Percentiles rank a stretch among this genome's conserved stretches.
Conservation (phyloP, 2,329 filamentous ascomycete species). For the Xylaria sp. region DNA sequence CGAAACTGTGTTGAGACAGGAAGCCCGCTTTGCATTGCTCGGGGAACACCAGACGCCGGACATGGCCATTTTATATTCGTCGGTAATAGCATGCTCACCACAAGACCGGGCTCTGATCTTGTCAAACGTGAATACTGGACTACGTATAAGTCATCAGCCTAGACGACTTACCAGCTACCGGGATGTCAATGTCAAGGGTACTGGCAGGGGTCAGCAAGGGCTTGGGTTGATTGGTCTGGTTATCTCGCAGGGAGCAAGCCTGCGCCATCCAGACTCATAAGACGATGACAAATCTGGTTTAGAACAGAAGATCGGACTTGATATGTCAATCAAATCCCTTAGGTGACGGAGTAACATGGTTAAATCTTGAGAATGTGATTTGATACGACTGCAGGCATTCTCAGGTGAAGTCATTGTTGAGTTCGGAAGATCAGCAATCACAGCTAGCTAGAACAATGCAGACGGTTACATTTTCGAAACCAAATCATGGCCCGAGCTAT, state of each 20-base stretch:
- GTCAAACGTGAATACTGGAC: constrained; percentile 16
- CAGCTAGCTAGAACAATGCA: background rate
- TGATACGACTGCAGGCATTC: too few species aligned
- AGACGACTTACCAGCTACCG: background rate
- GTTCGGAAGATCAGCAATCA: background rate
- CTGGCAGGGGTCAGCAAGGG: background rate
- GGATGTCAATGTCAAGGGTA: background rate
- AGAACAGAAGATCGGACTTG: background rate
- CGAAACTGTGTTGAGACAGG: constrained; percentile 2
- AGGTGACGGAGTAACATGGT: background rate
- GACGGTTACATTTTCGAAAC: background rate
- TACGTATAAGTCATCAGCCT: constrained; percentile 1
- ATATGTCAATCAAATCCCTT: background rate
- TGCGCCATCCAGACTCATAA: background rate
- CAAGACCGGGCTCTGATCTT: constrained; percentile 3
- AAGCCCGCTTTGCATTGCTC: constrained; percentile 11
- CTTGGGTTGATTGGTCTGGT: background rate
- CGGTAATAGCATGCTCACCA: background rate
- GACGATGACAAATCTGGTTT: background rate
- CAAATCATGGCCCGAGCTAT: background rate
- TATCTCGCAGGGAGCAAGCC: too few species aligned
- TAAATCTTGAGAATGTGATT: background rate
- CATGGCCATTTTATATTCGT: constrained; percentile 30
- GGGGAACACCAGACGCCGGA: constrained; percentile 9
- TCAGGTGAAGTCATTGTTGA: background rate